Base-by-base conservation (phyloP, 2,329 filamentous ascomycete species). In the Bipolaris gigantea region DNA sequence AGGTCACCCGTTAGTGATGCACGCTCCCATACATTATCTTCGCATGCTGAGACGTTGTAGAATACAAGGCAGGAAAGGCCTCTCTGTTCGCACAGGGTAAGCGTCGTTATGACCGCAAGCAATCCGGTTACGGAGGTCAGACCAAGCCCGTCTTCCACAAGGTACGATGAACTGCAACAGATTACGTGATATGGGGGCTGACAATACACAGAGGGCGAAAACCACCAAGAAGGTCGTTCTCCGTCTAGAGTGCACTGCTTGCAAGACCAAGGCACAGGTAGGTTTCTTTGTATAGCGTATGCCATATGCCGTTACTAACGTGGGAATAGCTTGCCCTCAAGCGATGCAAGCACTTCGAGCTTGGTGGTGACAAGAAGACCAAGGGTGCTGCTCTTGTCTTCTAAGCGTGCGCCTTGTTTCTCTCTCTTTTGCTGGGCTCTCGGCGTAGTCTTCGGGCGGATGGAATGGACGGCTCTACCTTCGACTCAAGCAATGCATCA, bases 341-440 rank as follows among this genome's bases (percentile, higher is more conserved):
- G 90, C 91, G 94, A 79, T 99, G 94, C 92, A 99, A 99, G 90
- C 94, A 99, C 87, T 99, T 99, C 83, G 94, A 99, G 85, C 85
- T 99, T 77, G 94, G 94, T 88, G 94, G 94, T 87, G 94, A 99
- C 89, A 99, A 99, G 92, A 99, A 99, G 91, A 99, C 94, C 75
- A 99, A 99, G 92, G 94, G 94, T 89, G 94, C 94, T 75, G 94
- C 94, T 81, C 88, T 99, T 77, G 94, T 99, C 76, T 99, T 99
- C 87, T 99, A 96, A 88, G 83, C 85, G 81, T 77, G 75, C 81
- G 81, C 63, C 63, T 64, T 72, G 67, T 66, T 73, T 67, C 65
- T 73, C 68, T 70, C 66, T 69, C 70, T 71, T 71, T 72, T 72
- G 69, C 65, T 73, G 64, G 69, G 67, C 66, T 71, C 65, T 73